A percentile compares a stretch with the other conserved stretches of the same genome.
Evolutionary conservation across 805 yeast species (phyloP).

Genomic region (Metschnikowia lochheadii): DNA sequence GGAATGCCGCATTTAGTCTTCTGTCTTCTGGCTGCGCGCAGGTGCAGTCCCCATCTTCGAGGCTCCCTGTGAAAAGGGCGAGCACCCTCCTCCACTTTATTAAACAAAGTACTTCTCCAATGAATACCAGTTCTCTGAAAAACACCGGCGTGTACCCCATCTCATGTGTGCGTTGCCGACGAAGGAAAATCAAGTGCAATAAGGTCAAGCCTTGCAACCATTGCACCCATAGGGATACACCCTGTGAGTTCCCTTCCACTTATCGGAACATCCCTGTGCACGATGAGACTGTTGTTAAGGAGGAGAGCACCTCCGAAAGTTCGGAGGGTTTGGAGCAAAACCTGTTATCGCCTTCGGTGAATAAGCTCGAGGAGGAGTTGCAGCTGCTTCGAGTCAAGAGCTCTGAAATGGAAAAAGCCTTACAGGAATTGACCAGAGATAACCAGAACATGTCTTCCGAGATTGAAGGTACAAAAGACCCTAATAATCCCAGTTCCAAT

Average conservation of each 20-base stretch:
- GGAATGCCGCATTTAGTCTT: slow-evolving; percentile 1
- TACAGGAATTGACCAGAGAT: background rate
- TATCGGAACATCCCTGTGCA: slow-evolving; percentile 13
- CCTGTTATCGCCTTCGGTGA: background rate
- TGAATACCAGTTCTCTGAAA: background rate
- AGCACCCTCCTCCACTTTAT: background rate
- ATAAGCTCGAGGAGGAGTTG: slow-evolving; percentile 3
- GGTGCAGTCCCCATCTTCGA: background rate
- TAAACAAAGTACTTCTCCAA: background rate
- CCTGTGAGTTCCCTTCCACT: slow-evolving; percentile 17
- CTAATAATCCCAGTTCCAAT: background rate
- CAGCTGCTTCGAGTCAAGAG: background rate
- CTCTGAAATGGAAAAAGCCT: slow-evolving; percentile 1
- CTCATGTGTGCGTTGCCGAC: slow-evolving; percentile 18
- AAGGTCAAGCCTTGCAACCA: slow-evolving; percentile 18
- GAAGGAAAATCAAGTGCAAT: slow-evolving; percentile 19
- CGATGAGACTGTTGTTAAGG: slow-evolving; percentile 17
- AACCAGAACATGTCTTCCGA: background rate
- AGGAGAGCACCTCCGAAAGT: background rate
- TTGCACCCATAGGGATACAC: slow-evolving; percentile 11
- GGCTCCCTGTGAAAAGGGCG: background rate
- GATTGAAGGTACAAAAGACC: background rate
- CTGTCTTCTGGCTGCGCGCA: background rate
- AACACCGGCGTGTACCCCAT: slow-evolving; percentile 15
- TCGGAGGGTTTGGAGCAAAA: background rate